phyloP scores from a whole-genome alignment of 2,329 filamentous ascomycete genomes.

The Talaromyces sp. region DNA sequence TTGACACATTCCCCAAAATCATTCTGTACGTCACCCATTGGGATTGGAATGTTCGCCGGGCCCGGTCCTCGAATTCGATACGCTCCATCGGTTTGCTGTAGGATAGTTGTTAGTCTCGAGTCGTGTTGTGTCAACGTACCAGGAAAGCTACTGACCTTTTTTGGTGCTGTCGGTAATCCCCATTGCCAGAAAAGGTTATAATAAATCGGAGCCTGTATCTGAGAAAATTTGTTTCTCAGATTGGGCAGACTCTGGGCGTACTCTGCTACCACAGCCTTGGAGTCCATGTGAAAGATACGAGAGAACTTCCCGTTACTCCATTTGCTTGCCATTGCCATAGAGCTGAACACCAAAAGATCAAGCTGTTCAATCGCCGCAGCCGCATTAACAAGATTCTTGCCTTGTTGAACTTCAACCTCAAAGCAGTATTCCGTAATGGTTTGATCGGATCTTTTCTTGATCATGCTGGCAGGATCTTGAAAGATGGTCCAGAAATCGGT shows the following conservation, averaged over 20 bases:
- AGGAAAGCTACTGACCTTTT: not conserved
- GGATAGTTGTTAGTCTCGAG: not conserved
- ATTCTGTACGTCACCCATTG: slow-evolving; percentile 4
- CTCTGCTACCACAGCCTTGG: slow-evolving; percentile 1
- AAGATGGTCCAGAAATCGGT: slow-evolving; percentile 14
- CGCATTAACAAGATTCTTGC: slow-evolving; percentile 7
- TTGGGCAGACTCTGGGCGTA: not conserved
- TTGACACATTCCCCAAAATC: slow-evolving; percentile 11
- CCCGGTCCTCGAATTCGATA: not conserved
- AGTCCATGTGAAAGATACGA: slow-evolving; percentile 14
- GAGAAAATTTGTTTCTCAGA: slow-evolving; percentile 9
- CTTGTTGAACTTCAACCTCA: slow-evolving; percentile 14
- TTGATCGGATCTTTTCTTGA: not conserved
- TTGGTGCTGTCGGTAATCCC: slow-evolving; percentile 8
- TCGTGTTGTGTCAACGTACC: too few species aligned
- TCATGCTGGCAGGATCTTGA: slow-evolving; percentile 7
- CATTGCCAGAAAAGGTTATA: slow-evolving; percentile 12
- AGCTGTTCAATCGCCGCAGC: not conserved
- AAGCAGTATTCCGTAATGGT: slow-evolving; percentile 6
- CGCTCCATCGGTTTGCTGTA: slow-evolving; percentile 5
- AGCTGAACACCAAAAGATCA: slow-evolving; percentile 6
- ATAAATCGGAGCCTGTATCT: slow-evolving; percentile 14
- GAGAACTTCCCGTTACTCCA: slow-evolving; percentile 7
- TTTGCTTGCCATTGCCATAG: slow-evolving; percentile 8
- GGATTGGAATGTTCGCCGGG: not conserved